Base-by-base conservation (phyloP, 2,329 filamentous ascomycete genomes). In the Aplosporella prunicola region DNA sequence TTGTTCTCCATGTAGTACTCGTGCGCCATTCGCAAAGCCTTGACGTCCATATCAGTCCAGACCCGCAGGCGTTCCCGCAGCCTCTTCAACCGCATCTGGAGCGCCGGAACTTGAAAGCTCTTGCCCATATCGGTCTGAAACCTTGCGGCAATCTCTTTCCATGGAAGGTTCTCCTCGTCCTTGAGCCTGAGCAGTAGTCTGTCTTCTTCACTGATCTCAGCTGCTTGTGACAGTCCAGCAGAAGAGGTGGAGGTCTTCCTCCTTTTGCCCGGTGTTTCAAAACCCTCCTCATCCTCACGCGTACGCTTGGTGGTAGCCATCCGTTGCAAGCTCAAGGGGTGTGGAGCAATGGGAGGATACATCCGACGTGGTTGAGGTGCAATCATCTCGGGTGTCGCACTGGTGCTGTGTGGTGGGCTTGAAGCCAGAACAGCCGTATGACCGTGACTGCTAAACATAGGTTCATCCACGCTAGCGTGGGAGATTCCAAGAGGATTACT, bases 81-180 rank as follows among this genome's bases (percentile, higher is more conserved):
- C 24, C 69, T 58, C 50, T 71, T 71, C 45, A 68, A 62, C 14
- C 68, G 66, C 69, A 73, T 73, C 47, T 73, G 69, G 20, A 73
- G 53, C 6, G 68, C 67, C 4, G 69, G 66, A 32, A 71, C 66
- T 43, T 70, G 64, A 43, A 68, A 65, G 4, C 52, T 57, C 47
- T 69, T 66, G 39, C 66, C 66, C 18, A 65, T 54, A 20, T 70
- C 66, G 9, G 58, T 59, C 39, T 66, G 58, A 50, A 72, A 71
- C 15, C 64, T 64, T 5, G 59, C 56, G 7, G 66, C 66, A 41
- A 72, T 72, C 40, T 71, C 69, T 48, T 72, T 72, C 69, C 69
- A 73, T 0, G 68, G 64, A 38, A 72, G 61, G 20, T 55, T 60
- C 39, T 72, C 67, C 32, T 70, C 66, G 41, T 72, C 67, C 40